Base-by-base conservation (phyloP, 352 stramenopile species). In the Elongisporangium undulatum region DNA sequence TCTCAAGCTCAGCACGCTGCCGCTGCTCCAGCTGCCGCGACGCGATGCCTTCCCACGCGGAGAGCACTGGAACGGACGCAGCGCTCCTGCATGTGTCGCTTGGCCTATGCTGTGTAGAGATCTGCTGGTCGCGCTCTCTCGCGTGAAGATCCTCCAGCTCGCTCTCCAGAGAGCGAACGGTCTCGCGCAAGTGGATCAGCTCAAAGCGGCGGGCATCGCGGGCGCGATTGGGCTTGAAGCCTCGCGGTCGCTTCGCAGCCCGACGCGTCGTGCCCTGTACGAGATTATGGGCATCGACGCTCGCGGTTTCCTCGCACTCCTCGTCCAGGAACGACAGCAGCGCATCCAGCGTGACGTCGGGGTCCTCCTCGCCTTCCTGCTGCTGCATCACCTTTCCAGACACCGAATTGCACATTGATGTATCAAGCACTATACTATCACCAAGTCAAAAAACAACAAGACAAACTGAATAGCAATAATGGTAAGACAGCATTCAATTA, bases 241-340 rank as follows among this genome's bases (percentile, higher is more conserved):
- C 21, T 38, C 29, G 53, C 38, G 38, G 1, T 17, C 49, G 49
- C 53, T 58, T 58, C 5, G 23, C 2, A 26, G 23, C 23, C 23
- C 23, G 23, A 26, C 23, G 23, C 23, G 5, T 26, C 23, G 23
- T 26, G 5, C 5, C 23, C 23, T 26, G 23, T 26, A 26, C 23
- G 23, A 5, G 23, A 26, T 5, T 5, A 2, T 26, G 23, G 23
- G 23, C 23, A 26, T 26, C 23, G 23, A 45, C 2, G 3, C 17
- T 2, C 34, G 9, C 34, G 4, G 10, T 12, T 45, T 45, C 34
- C 34, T 45, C 13, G 16, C 53, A 20, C 56, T 81, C 72, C 24
- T 81, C 62, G 19, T 54, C 59, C 22, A 79, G 65, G 55, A 77
- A 81, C 20, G 72, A 74, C 13, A 73, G 53, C 53, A 71, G 70